A percentile compares a stretch with the other conserved stretches of the same genome.
phyloP scores from a whole-genome alignment of 2,329 filamentous ascomycete species.

The Stachybotrys chlorohalonatus region DNA sequence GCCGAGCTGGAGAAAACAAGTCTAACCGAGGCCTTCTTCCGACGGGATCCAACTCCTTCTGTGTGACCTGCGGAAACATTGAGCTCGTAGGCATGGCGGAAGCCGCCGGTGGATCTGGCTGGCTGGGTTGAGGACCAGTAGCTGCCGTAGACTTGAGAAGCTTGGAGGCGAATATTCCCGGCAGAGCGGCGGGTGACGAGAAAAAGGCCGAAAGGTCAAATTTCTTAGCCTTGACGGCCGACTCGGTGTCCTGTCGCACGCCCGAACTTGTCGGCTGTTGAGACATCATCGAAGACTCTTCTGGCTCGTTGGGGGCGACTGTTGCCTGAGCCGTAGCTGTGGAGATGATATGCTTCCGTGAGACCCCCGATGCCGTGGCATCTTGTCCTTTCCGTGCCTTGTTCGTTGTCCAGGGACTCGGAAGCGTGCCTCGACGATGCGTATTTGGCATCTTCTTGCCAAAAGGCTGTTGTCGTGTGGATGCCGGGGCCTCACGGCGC shows the following conservation, averaged over 20 bases:
- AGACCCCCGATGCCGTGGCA: conserved; percentile 1
- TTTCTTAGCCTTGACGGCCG: conserved; percentile 18
- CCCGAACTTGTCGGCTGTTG: conserved; percentile 12
- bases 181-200: conserved; percentile 41
- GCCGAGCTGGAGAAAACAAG: conserved; percentile 25
- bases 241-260: conserved; percentile 7
- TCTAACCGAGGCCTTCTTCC: conserved; percentile 10
- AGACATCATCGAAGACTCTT: conserved; percentile 37
- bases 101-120: conserved; percentile 10
- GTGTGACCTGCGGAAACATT: conserved; percentile 28
- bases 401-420: conserved; percentile 30
- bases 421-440: conserved; percentile 14
- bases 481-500: conserved; percentile 31
- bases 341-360: conserved; percentile 4
- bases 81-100: conserved; percentile 22
- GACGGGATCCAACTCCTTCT: conserved; percentile 15
- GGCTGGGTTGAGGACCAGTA: conserved; percentile 7
- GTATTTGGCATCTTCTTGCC: conserved; percentile 14
- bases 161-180: conserved; percentile 22
- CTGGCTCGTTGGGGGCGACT: conserved; percentile 11
- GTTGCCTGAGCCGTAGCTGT: conserved; percentile 1
- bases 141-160: conserved; percentile 14
- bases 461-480: conserved; percentile 19
- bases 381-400: conserved; percentile 7
- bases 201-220: conserved; percentile 48